Conservation (phyloP, 768 basidiomycete species). For the Leucogyrophana mollusca region DNA sequence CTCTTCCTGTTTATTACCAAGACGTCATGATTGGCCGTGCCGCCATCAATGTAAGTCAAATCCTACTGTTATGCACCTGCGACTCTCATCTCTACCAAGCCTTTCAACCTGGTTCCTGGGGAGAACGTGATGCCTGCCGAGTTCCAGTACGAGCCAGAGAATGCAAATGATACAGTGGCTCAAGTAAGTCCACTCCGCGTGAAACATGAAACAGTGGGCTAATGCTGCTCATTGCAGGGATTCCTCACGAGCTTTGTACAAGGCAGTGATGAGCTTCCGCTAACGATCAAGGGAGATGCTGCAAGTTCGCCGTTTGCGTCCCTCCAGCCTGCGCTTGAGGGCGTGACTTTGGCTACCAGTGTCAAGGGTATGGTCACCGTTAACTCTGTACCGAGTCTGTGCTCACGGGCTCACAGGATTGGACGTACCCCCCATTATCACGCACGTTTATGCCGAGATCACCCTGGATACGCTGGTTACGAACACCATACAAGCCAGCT, state of each 20-base stretch:
- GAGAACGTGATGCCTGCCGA: conserved; percentile 51
- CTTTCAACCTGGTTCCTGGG: conserved; percentile 59
- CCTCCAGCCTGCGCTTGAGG: conserved; percentile 52
- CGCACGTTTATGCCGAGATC: conserved; percentile 53
- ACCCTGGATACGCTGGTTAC: conserved; percentile 46
- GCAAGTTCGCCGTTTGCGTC: conserved; percentile 63
- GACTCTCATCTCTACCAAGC: conserved; percentile 29
- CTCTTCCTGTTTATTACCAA: conserved; percentile 58
- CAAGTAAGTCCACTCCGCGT: conserved; percentile 30
- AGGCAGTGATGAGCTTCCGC: conserved; percentile 41
- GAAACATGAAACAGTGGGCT: not conserved
- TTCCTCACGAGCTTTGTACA: conserved; percentile 65
- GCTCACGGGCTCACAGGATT: conserved; percentile 28
- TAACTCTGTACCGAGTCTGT: not conserved
- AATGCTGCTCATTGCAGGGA: conserved; percentile 25
- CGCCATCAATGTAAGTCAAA: conserved; percentile 48
- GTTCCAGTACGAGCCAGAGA: conserved; percentile 65
- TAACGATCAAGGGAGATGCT: conserved; percentile 60
- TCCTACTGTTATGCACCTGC: not conserved
- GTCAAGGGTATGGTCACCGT: conserved; percentile 35
- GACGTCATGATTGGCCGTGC: conserved; percentile 58
- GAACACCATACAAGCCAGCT: conserved; percentile 53
- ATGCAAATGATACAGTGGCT: conserved; percentile 66
- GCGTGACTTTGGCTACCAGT: conserved; percentile 48
- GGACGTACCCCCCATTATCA: conserved; percentile 56